Evolutionary conservation across 257 asterid genomes (phyloP).

Genomic region (Buddleja alternifolia): DNA sequence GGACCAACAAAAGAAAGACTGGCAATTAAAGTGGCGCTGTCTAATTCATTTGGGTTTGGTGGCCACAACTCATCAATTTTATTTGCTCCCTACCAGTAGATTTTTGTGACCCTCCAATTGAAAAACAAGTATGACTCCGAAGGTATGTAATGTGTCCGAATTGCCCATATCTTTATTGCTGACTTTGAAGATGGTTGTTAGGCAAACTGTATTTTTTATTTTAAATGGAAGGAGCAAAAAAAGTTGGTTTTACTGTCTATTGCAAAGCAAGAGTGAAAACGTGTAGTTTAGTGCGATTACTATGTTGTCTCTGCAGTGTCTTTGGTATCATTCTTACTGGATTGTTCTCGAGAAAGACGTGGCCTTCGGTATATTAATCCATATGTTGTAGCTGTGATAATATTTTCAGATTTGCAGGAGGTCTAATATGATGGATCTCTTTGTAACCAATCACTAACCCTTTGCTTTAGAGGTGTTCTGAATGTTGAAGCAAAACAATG

Average conservation of each 20-base stretch:
- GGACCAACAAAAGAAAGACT: slow-evolving; percentile 77
- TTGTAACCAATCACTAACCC: slow-evolving; percentile 38
- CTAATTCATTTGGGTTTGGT: slow-evolving; percentile 92
- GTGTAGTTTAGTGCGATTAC: too few relatives aligned
- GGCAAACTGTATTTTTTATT: too few relatives aligned
- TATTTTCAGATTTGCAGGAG: slow-evolving; percentile 21
- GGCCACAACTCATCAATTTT: slow-evolving; percentile 93
- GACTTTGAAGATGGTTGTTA: not conserved
- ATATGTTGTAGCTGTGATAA: slow-evolving; percentile 34
- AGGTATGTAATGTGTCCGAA: slow-evolving; percentile 43
- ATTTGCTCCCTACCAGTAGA: slow-evolving; percentile 83
- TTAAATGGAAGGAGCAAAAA: too few relatives aligned
- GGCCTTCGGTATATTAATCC: too few relatives aligned
- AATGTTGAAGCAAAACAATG: slow-evolving; percentile 23
- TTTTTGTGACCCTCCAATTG: slow-evolving; percentile 27
- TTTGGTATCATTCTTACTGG: slow-evolving; percentile 9
- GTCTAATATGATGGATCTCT: slow-evolving; percentile 28
- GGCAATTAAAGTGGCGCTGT: slow-evolving; percentile 78
- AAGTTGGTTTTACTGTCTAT: too few relatives aligned
- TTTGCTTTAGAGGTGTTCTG: slow-evolving; percentile 22
- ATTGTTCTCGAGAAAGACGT: too few relatives aligned
- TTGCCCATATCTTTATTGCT: not conserved
- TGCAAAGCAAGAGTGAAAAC: too few relatives aligned
- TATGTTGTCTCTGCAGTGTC: slow-evolving; percentile 31
- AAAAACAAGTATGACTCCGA: slow-evolving; percentile 14